A percentile compares a stretch with the other conserved stretches of the same genome.
These are phyloP conservation scores for Penicillium roqueforti DNA, from an alignment of 495 filamentous ascomycete genomes.

Conservation along the genomic window DNA sequence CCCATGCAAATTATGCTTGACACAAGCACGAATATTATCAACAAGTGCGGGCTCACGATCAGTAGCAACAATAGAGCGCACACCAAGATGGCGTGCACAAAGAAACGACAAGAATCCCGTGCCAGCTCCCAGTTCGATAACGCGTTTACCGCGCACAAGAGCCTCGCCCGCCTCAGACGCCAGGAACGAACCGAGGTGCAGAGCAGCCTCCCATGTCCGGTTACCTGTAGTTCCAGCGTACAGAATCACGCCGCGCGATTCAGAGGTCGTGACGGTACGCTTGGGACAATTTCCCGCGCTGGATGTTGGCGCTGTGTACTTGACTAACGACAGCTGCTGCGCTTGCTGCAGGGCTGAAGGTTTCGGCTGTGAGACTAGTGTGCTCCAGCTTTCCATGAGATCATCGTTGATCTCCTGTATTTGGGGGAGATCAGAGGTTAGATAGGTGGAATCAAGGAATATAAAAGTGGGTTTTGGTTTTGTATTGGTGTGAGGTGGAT, in stretches of 20 bases:
- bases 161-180: constrained; percentile 36
- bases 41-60: constrained; percentile 77
- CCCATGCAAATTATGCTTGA: constrained; percentile 59
- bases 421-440: constrained; percentile 5
- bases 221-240: constrained; percentile 76
- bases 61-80: constrained; percentile 62
- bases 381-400: constrained; percentile 58
- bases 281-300: constrained; percentile 30
- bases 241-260: constrained; percentile 71
- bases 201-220: constrained; percentile 88
- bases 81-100: constrained; percentile 68
- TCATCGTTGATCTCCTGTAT: constrained; percentile 70
- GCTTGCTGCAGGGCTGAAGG: constrained; percentile 56
- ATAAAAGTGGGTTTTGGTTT: neutral
- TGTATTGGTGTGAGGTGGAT: neutral
- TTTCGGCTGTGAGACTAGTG: constrained; percentile 54
- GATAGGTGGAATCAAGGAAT: neutral
- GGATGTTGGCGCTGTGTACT: constrained; percentile 54
- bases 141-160: constrained; percentile 50
- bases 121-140: constrained; percentile 87
- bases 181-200: constrained; percentile 79
- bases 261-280: constrained; percentile 43
- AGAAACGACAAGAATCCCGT: constrained; percentile 83
- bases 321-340: constrained; percentile 74
- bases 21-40: constrained; percentile 61